Conservation (phyloP, 2,329 filamentous ascomycete species). For the Alternaria panax region DNA sequence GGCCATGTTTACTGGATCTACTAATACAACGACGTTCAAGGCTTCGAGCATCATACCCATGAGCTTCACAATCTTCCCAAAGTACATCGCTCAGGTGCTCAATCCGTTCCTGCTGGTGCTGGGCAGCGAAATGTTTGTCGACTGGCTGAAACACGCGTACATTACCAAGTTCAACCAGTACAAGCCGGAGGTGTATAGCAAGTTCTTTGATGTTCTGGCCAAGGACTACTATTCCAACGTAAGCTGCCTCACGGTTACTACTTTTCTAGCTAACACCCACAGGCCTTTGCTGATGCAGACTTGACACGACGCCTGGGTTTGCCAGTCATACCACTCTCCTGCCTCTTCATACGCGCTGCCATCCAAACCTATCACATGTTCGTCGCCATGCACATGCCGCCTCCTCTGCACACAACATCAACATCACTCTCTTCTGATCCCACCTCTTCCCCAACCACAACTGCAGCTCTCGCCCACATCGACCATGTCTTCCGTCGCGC, state of each 20-base stretch:
- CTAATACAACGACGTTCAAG: slow-evolving; percentile 63
- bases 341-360: slow-evolving; percentile 91
- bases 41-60: slow-evolving; percentile 81
- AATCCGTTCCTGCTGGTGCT: slow-evolving; percentile 94
- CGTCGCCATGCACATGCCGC: slow-evolving; percentile 82
- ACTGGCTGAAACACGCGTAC: slow-evolving; percentile 96
- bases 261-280: slow-evolving; percentile 13
- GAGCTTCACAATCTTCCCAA: slow-evolving; percentile 88
- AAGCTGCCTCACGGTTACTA: slow-evolving; percentile 37
- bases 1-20: slow-evolving; percentile 33
- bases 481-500: slow-evolving; percentile 80
- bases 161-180: slow-evolving; percentile 99
- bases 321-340: slow-evolving; percentile 90
- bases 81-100: slow-evolving; percentile 86
- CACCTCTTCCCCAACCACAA: slow-evolving; percentile 71
- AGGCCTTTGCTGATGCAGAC: slow-evolving; percentile 90
- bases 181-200: slow-evolving; percentile 85
- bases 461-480: slow-evolving; percentile 79
- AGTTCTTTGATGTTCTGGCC: slow-evolving; percentile 90
- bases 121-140: slow-evolving; percentile 94
- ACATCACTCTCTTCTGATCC: slow-evolving; percentile 70
- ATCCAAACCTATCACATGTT: slow-evolving; percentile 99
- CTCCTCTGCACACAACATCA: slow-evolving; percentile 72
- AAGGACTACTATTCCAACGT: slow-evolving; percentile 98
- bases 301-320: slow-evolving; percentile 88